A percentile compares a stretch with the other conserved stretches of the same genome.
Conservation (phyloP, 495 filamentous ascomycete genomes). For the Aspergillus sclerotiicarbonarius region DNA sequence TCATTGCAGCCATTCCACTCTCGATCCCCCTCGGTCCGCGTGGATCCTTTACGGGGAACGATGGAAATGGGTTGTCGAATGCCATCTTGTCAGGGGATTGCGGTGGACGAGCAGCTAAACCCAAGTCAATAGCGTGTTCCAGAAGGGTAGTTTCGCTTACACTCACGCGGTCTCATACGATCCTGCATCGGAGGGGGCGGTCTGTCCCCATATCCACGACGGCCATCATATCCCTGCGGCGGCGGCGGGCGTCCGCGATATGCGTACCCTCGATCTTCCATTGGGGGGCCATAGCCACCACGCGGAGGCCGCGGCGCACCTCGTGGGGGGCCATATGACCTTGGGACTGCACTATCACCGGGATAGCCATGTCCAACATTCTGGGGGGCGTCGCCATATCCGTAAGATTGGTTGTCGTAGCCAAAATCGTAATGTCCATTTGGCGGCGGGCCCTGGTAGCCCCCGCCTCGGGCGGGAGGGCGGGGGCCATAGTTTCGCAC, state of each 20-base stretch:
- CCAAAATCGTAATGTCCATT: constrained; percentile 53
- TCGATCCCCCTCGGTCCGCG: constrained; percentile 35
- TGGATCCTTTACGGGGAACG: constrained; percentile 49
- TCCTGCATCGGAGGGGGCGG: constrained; percentile 25
- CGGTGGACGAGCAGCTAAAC: constrained; percentile 26
- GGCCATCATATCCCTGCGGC: constrained; percentile 25
- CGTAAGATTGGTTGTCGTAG: constrained; percentile 38
- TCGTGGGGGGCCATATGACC: constrained; percentile 43
- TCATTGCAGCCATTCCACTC: constrained; percentile 57
- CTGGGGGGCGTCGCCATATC: constrained; percentile 42
- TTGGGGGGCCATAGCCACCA: constrained; percentile 27
- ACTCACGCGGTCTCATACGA: constrained; percentile 38
- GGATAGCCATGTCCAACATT: constrained; percentile 51
- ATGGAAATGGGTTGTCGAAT: constrained; percentile 69
- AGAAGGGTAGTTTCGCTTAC: neutral
- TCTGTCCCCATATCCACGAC: constrained; percentile 28
- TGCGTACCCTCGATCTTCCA: constrained; percentile 50
- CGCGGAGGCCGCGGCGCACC: constrained; percentile 34
- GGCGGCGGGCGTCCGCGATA: constrained; percentile 38
- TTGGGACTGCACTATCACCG: constrained; percentile 45
- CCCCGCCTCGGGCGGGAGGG: constrained; percentile 21
- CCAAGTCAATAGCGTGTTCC: constrained; percentile 10
- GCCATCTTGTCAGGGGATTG: constrained; percentile 48
- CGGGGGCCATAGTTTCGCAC: constrained; percentile 50
- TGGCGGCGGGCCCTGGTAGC: constrained; percentile 31